Conservation (phyloP, 768 basidiomycete genomes). For the Rhizopogon vulgaris region DNA sequence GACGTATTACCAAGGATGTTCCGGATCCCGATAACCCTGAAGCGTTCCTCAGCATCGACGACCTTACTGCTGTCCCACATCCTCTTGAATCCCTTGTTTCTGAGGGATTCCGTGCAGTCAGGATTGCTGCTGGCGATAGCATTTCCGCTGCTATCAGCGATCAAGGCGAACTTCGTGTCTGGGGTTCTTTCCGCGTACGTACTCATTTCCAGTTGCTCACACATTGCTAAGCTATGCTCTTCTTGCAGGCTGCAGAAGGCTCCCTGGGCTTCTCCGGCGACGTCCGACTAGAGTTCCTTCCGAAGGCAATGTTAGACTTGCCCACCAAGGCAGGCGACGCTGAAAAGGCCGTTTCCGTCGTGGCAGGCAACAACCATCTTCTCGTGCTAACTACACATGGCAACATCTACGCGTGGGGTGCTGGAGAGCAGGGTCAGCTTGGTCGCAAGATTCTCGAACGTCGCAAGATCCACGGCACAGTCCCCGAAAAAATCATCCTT, state of each 20-base stretch:
- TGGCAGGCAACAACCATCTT: conserved; percentile 84
- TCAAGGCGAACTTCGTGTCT: conserved; percentile 77
- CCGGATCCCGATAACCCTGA: conserved; percentile 54
- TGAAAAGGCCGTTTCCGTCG: conserved; percentile 71
- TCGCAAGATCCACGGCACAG: conserved; percentile 82
- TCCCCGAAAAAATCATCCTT: conserved; percentile 82
- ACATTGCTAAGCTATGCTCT: conserved; percentile 2
- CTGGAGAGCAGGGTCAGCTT: conserved; percentile 85
- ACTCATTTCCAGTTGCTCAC: not conserved
- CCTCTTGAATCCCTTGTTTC: conserved; percentile 65
- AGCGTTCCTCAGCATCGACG: conserved; percentile 48
- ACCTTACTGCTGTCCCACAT: conserved; percentile 50
- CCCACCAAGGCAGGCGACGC: conserved; percentile 54
- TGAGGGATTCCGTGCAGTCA: conserved; percentile 79
- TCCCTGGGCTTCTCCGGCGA: conserved; percentile 78
- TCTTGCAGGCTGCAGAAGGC: conserved; percentile 62
- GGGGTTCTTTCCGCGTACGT: conserved; percentile 86
- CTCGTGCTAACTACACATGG: conserved; percentile 86
- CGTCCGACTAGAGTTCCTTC: conserved; percentile 59
- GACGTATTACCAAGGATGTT: conserved; percentile 63
- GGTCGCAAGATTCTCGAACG: conserved; percentile 88
- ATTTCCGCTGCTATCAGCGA: conserved; percentile 80
- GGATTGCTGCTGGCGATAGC: conserved; percentile 80
- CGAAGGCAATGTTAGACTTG: conserved; percentile 53
- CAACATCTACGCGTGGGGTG: conserved; percentile 84